Evolutionary conservation across 2,329 filamentous ascomycete species (phyloP).

Genomic region (Myriosclerotinia duriaeana): DNA sequence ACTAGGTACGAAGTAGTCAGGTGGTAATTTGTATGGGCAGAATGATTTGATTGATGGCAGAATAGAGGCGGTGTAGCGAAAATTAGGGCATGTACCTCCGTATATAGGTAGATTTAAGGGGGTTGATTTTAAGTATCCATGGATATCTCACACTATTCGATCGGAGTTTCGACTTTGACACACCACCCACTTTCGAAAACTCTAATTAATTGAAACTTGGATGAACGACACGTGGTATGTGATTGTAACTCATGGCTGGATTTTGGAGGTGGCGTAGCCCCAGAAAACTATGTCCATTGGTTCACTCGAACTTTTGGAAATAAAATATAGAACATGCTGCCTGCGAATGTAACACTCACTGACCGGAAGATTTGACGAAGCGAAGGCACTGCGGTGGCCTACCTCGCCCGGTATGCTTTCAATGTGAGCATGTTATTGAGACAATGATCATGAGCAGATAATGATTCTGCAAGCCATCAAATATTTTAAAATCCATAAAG

Average conservation of each 20-base stretch:
- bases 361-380: background rate
- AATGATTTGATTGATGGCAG: too few species aligned
- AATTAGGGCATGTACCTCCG: too few species aligned
- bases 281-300: background rate
- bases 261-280: conserved; percentile 7
- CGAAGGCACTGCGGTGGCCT: background rate
- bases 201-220: background rate
- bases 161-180: background rate
- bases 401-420: background rate
- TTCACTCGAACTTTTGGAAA: background rate
- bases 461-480: background rate
- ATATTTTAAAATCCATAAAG: too few species aligned
- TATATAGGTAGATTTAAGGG: too few species aligned
- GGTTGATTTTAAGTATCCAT: too few species aligned
- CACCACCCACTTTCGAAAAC: conserved; percentile 5
- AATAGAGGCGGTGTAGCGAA: too few species aligned
- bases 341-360: background rate
- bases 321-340: background rate
- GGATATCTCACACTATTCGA: too few species aligned
- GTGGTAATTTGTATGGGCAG: too few species aligned
- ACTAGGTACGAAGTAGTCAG: too few species aligned
- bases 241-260: background rate
- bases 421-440: background rate
- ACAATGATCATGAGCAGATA: background rate
- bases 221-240: background rate